These are phyloP conservation scores for Artemisia tridentata DNA, from an alignment of 129 eudicot genomes.

Conservation along the genomic window DNA sequence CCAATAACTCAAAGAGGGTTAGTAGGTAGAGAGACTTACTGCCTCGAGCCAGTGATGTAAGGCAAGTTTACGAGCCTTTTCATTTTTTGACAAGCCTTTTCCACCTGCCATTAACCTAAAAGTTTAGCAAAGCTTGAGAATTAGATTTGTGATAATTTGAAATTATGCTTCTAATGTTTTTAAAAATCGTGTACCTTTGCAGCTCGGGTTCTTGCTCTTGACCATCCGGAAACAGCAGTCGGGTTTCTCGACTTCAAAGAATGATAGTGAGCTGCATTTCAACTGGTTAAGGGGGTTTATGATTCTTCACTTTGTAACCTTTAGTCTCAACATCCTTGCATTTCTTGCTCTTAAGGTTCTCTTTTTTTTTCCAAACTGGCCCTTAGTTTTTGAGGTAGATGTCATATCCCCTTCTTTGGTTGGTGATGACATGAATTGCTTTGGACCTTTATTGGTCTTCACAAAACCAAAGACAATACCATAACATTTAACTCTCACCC, in stretches of 20 bases:
- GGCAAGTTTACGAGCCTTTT: conserved; percentile 88
- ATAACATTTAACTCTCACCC: no score
- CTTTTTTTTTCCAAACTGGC: no score
- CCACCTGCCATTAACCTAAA: conserved; percentile 49
- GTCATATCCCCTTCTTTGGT: no score
- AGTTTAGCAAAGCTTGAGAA: conserved; percentile 9
- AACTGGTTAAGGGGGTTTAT: no score
- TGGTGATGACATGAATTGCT: no score
- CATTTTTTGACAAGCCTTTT: conserved; percentile 85
- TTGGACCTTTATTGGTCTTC: no score
- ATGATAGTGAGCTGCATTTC: conserved; percentile 74
- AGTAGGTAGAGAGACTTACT: conserved; percentile 44
- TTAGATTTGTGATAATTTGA: neutral
- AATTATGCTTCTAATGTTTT: neutral
- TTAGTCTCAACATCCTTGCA: no score
- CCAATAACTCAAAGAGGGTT: neutral
- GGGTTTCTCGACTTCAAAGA: conserved; percentile 50
- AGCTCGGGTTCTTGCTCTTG: conserved; percentile 78
- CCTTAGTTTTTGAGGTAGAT: no score
- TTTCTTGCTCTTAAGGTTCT: no score
- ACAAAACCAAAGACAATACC: no score
- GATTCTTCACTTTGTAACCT: no score
- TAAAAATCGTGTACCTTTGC: conserved; percentile 56
- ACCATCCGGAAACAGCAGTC: conserved; percentile 84
- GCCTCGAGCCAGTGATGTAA: conserved; percentile 98